Evolutionary conservation across 805 yeast species (phyloP).

Genomic region (Candida lessepsii): DNA sequence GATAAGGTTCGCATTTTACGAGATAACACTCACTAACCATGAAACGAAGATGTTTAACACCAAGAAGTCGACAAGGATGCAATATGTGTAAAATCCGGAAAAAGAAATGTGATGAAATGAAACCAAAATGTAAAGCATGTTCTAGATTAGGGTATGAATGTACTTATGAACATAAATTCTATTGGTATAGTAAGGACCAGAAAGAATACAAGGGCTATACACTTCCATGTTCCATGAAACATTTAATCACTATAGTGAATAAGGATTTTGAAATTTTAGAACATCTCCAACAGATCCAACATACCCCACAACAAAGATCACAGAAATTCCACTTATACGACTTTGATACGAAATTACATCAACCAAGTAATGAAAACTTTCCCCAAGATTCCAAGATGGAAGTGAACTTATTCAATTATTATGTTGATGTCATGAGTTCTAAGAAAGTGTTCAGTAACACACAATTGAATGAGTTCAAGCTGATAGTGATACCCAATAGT

Average conservation of each 20-base stretch:
- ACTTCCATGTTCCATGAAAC: neutral
- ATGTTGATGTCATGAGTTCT: conserved; percentile 19
- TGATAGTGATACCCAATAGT: conserved; percentile 25
- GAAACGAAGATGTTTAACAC: conserved; percentile 3
- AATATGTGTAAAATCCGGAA: conserved; percentile 64
- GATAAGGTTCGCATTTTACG: too few species aligned
- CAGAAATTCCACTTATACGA: conserved; percentile 5
- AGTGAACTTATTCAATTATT: conserved; percentile 19
- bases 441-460: conserved; percentile 22
- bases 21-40: too few species aligned
- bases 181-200: conserved; percentile 20
- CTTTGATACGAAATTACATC: neutral
- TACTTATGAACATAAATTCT: conserved; percentile 23
- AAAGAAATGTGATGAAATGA: conserved; percentile 52
- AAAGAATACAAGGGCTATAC: neutral
- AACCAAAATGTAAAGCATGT: conserved; percentile 52
- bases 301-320: conserved; percentile 8
- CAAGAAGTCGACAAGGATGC: conserved; percentile 57
- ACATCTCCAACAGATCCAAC: conserved; percentile 13
- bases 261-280: conserved; percentile 9
- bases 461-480: conserved; percentile 23
- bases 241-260: neutral
- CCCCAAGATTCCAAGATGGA: conserved; percentile 6
- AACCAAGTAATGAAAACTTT: neutral
- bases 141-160: conserved; percentile 45